Evolutionary conservation across 2,329 filamentous ascomycete species (phyloP).

Genomic region (Aureobasidium sp.): DNA sequence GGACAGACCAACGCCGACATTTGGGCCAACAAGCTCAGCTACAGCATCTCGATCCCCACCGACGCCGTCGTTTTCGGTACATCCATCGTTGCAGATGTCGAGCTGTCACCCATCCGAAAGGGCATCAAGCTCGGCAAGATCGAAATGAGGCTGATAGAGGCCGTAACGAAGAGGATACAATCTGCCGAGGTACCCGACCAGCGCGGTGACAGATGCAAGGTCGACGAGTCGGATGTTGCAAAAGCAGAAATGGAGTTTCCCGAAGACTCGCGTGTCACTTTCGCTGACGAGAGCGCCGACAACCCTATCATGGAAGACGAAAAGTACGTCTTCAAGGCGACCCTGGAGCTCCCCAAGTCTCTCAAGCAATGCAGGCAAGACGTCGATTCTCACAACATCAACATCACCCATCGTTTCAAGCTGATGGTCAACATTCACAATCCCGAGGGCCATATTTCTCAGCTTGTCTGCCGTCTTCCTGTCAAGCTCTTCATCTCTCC

Average conservation of each 20-base stretch:
- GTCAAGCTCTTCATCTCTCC: slow-evolving; percentile 94
- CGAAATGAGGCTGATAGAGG: slow-evolving; percentile 69
- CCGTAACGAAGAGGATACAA: slow-evolving; percentile 45
- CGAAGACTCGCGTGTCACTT: slow-evolving; percentile 26
- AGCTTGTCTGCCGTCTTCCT: slow-evolving; percentile 83
- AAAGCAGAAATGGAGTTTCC: slow-evolving; percentile 31
- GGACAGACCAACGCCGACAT: slow-evolving; percentile 75
- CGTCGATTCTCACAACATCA: slow-evolving; percentile 80
- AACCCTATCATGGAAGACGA: slow-evolving; percentile 39
- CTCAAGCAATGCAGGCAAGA: slow-evolving; percentile 81
- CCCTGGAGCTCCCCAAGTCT: slow-evolving; percentile 65
- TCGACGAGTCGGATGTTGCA: slow-evolving; percentile 30
- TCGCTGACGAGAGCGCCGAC: slow-evolving; percentile 31
- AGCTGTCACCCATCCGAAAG: slow-evolving; percentile 80
- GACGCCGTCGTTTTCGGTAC: slow-evolving; percentile 93
- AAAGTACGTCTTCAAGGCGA: slow-evolving; percentile 51
- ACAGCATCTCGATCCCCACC: slow-evolving; percentile 84
- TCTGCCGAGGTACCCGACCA: slow-evolving; percentile 25
- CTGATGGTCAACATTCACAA: slow-evolving; percentile 87
- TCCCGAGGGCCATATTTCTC: slow-evolving; percentile 87
- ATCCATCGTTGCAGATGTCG: slow-evolving; percentile 73
- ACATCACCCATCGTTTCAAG: slow-evolving; percentile 85
- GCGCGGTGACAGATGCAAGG: slow-evolving; percentile 25
- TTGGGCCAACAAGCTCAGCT: slow-evolving; percentile 96
- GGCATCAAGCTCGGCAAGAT: slow-evolving; percentile 79